Evolutionary conservation across 352 stramenopile species (phyloP), one percentile per base, ranked within the genome.

Genomic region (Sclerospora graminicola): DNA sequence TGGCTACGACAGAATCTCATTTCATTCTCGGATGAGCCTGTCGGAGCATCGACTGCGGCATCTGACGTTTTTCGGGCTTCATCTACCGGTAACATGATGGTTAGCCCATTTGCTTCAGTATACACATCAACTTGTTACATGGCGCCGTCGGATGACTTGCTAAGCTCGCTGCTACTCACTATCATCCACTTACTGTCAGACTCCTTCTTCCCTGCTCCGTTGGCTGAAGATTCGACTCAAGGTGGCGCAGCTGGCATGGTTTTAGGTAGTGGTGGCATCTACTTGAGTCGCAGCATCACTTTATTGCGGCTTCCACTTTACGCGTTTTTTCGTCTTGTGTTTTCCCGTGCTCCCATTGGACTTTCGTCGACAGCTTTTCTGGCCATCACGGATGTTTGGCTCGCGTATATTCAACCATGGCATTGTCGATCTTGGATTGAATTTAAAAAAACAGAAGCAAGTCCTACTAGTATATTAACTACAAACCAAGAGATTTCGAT

Each of bases 1-100:
- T 93, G 82, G 82, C 60, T 93, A 34, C 75, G 73, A n/a, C 82
- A 93, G 47, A 93, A 93, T 48, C 67, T 89, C 39, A 88, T 93
- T 39, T 64, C 79, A 45, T 90, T 88, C 41, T 79, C 76, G 0
- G 69, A 88, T 40, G 77, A 82, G n/a, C 48, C 65, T 2, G 29
- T 58, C 4, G 45, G 41, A 13, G 45, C 45, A 7, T 61, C 58
- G 1, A 61, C 48, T 41, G 49, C 56, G 5, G 34, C 48, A 16
- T 28, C 46, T 10, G 54, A 48, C 21, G 63, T 48, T 8, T 45
- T 58, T 33, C 30, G 39, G 10, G 28, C 44, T 7, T 52, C 29
- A 26, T 44, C 39, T 14, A 39, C 45, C 16, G 40, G 47, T 5
- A 63, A 60, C 19, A 64, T 72, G 50, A 56, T 73, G 16, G 57